Percentiles rank a stretch among this genome's conserved stretches.
These are phyloP conservation scores for Apophysomyces variabilis DNA, from an alignment of 371 early-diverging fungal genomes.

Conservation along the genomic window DNA sequence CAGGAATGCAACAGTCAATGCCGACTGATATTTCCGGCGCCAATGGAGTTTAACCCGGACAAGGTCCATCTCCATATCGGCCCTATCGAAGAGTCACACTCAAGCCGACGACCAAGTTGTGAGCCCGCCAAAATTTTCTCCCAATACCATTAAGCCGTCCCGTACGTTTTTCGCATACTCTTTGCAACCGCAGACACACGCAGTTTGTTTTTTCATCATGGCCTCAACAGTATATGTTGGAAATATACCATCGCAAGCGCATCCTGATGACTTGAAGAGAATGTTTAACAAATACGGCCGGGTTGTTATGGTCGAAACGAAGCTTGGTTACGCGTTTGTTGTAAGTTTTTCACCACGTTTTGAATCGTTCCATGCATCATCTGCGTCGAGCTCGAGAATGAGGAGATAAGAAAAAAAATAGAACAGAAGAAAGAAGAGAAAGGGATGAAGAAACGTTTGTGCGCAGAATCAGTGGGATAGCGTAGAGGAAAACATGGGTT, in stretches of 20 bases:
- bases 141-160: too few species aligned
- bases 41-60: too few species aligned
- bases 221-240: conserved; percentile 16
- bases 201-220: not conserved
- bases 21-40: too few species aligned
- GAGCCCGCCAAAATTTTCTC: too few species aligned
- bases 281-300: conserved; percentile 17
- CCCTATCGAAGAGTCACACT: too few species aligned
- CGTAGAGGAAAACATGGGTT: not conserved
- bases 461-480: not conserved
- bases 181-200: not conserved
- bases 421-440: conserved; percentile 3
- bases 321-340: conserved; percentile 17
- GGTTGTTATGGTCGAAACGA: conserved; percentile 16
- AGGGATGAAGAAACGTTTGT: not conserved
- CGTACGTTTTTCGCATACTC: not conserved
- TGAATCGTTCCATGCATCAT: conserved; percentile 7
- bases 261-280: conserved; percentile 14
- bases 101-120: too few species aligned
- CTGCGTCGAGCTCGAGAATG: conserved; percentile 2
- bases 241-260: conserved; percentile 13
- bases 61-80: too few species aligned
- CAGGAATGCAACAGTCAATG: too few species aligned
- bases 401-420: not conserved
- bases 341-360: conserved; percentile 17